Conservation (phyloP, 495 filamentous ascomycete species). For the Penicillium ochrochloron region DNA sequence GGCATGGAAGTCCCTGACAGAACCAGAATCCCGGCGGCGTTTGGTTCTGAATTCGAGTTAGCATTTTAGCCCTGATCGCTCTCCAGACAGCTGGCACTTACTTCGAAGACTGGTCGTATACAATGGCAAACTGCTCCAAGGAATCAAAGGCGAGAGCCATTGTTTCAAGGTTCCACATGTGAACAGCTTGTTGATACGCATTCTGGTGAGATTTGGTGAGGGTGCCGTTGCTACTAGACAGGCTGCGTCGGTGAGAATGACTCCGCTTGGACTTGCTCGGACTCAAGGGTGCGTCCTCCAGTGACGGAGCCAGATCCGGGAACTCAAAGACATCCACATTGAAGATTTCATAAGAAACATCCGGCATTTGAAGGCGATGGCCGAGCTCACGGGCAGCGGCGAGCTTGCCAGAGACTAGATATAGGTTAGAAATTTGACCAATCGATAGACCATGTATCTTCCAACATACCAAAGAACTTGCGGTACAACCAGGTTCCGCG, state of each 20-base stretch:
- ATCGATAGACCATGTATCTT: neutral
- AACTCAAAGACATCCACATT: conserved; percentile 46
- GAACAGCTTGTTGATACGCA: conserved; percentile 55
- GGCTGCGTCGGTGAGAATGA: conserved; percentile 31
- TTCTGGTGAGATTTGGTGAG: conserved; percentile 6
- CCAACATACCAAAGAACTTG: conserved; percentile 46
- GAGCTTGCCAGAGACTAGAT: conserved; percentile 50
- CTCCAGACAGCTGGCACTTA: conserved; percentile 30
- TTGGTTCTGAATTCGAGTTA: conserved; percentile 35
- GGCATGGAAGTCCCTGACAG: conserved; percentile 39
- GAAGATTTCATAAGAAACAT: conserved; percentile 48
- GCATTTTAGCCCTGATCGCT: neutral
- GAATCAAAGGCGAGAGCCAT: conserved; percentile 68
- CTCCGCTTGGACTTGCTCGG: conserved; percentile 40
- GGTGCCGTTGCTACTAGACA: conserved; percentile 27
- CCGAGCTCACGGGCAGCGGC: conserved; percentile 68
- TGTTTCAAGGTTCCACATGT: conserved; percentile 74
- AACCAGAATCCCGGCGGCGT: conserved; percentile 40
- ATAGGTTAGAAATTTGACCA: conserved; percentile 13
- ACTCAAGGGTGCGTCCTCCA: conserved; percentile 33
- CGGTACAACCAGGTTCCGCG: conserved; percentile 72
- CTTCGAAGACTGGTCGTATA: conserved; percentile 52
- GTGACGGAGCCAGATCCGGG: conserved; percentile 30
- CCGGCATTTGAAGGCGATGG: conserved; percentile 46
- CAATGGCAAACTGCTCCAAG: conserved; percentile 61